Evolutionary conservation across 2,329 filamentous ascomycete species (phyloP), one percentile per base, ranked within the genome.

Genomic region (Sordariomycetes sp.): DNA sequence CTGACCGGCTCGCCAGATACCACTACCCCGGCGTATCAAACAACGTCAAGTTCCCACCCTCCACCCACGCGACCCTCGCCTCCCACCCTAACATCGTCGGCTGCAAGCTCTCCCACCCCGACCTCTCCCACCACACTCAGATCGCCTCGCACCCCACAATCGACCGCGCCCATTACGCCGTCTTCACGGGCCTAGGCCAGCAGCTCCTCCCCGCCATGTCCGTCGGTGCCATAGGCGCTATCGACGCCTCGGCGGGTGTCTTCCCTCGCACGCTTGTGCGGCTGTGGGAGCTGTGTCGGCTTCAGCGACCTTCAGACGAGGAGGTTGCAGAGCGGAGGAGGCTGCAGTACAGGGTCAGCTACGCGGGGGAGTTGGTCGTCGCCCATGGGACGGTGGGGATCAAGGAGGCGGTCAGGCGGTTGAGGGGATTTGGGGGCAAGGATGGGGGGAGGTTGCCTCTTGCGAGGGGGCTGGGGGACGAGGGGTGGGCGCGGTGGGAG

Each of bases 1-100:
- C 22, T 54, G 15, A 28, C 52, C 20, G 25, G 24, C 5, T 24
- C 12, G n/a, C 20, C 58, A 81, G 77, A 58, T 84, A 84, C 67
- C 78, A 85, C 67, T 85, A 85, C 68, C 83, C 84, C 1, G 82
- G 80, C 55, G 83, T 87, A 24, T 83, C 82, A 10, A 87, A 86
- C 72, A 80, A 81, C 63, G 72, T 86, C 63, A 75, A 76, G 62
- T 74, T 86, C 59, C 70, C 75, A 0, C 79, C 82, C 1, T 72
- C 77, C 10, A 82, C 81, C 0, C 83, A 81, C 64, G 79, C 67
- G 20, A 67, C 65, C 0, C 78, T 87, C 28, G 74, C 84, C 7
- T 70, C 75, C 57, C 83, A 86, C 65, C 75, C 79, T 34, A 86
- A 86, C 64, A 85, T 86, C 59, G 82, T 86, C 3, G 84, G 84